Base-by-base conservation (phyloP, 2,329 filamentous ascomycete genomes). In the Diaporthe sp. region DNA sequence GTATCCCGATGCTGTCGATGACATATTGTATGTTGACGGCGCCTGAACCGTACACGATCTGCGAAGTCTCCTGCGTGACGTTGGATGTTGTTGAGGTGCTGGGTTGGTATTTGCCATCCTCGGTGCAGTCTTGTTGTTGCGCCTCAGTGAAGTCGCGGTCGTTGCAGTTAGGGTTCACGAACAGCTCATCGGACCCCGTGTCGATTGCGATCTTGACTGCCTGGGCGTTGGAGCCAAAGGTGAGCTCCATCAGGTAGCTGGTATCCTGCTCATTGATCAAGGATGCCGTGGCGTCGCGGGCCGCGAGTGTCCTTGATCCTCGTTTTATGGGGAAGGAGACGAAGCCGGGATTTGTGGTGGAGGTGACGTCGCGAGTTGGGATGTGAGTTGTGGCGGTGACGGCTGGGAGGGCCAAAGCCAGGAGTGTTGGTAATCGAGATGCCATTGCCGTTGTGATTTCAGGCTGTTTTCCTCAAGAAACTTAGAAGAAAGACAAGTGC, bases 131-230 rank as follows among this genome's bases (percentile, higher is more conserved):
- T 28, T 76, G 55, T 31, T 58, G 55, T 22, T 77, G 80, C 42
- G 79, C 77, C 70, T 86, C 81, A 5, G 81, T 78, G 10, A 80
- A 78, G 17, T 78, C 65, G 15, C 92, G 83, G 4, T 80, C 80
- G 15, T 87, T 89, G 80, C 87, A 90, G 75, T 88, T 86, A 0
- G 90, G 87, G 79, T 94, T 93, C 9, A 90, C 87, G 86, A 88
- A 90, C 39, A 90, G 84, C 82, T 90, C 88, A 76, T 88, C 88
- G 53, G 88, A 89, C 67, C 89, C 88, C 1, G 89, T 90, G 79
- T 90, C 89, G 73, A 90, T 81, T 76, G 88, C 86, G 47, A 89
- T 86, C 70, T 83, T 86, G 72, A 90, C 84, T 1, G 82, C 77
- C 76, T 90, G 88, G 2, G 85, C 80, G 15, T 89, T 88, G 6